Conservation (phyloP, 2,329 filamentous ascomycete genomes). For the Cordyceps fumosorosea region DNA sequence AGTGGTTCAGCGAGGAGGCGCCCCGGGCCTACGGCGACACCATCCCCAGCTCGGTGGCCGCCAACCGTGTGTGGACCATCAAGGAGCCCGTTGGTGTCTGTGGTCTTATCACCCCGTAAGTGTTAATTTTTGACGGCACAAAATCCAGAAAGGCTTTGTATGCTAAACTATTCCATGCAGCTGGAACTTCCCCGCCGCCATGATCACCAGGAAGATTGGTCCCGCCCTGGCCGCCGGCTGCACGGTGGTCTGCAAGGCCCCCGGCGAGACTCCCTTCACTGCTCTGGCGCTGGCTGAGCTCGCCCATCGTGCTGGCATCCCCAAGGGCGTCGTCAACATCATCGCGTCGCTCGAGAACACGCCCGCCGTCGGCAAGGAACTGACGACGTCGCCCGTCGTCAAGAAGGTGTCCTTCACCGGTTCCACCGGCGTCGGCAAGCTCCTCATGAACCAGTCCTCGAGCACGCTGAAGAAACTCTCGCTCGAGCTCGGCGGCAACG, state of each 20-base stretch:
- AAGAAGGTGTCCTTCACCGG: slow-evolving; percentile 95
- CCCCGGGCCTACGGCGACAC: slow-evolving; percentile 67
- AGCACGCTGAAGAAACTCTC: slow-evolving; percentile 76
- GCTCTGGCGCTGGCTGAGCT: slow-evolving; percentile 83
- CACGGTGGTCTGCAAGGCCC: slow-evolving; percentile 87
- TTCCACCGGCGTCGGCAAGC: slow-evolving; percentile 60
- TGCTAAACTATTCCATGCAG: slow-evolving; percentile 23
- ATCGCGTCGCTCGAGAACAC: slow-evolving; percentile 78
- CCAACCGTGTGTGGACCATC: slow-evolving; percentile 69
- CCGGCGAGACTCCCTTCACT: slow-evolving; percentile 87
- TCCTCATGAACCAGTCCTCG: slow-evolving; percentile 84
- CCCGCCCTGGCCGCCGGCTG: slow-evolving; percentile 88
- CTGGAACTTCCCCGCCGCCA: slow-evolving; percentile 81
- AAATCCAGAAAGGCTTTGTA: neutral
- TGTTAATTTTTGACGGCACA: neutral
- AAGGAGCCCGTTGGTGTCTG: slow-evolving; percentile 82
- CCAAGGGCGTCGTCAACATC: slow-evolving; percentile 84
- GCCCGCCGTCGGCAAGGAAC: slow-evolving; percentile 64
- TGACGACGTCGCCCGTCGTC: slow-evolving; percentile 67
- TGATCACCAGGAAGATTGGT: slow-evolving; percentile 65
- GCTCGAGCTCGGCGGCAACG: slow-evolving; percentile 90
- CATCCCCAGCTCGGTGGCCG: slow-evolving; percentile 61
- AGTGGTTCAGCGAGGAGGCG: slow-evolving; percentile 79
- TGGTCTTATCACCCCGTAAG: slow-evolving; percentile 68
- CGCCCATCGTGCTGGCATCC: slow-evolving; percentile 78